Evolutionary conservation across 768 basidiomycete genomes (phyloP).

Genomic region (Termitomyces sp.): DNA sequence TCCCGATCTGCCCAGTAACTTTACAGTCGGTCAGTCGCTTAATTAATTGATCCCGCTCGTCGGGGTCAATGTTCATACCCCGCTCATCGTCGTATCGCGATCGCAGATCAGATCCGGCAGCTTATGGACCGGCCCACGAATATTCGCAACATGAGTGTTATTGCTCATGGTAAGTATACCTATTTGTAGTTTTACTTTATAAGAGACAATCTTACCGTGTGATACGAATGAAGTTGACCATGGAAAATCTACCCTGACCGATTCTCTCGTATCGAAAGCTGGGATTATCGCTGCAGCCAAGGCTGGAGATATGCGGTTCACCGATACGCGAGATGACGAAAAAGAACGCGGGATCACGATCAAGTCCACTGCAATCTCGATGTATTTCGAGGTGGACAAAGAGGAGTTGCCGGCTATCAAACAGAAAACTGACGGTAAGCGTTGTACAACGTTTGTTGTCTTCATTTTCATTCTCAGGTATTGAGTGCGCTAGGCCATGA

Average conservation of each 20-base stretch:
- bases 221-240: slow-evolving; percentile 73
- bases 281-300: slow-evolving; percentile 96
- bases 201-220: slow-evolving; percentile 7
- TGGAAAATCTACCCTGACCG: slow-evolving; percentile 99
- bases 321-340: slow-evolving; percentile 96
- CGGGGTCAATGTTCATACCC: background rate
- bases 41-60: slow-evolving; percentile 1
- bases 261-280: slow-evolving; percentile 98
- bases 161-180: slow-evolving; percentile 72
- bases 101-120: slow-evolving; percentile 73
- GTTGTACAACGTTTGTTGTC: background rate
- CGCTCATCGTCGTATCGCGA: slow-evolving; percentile 2
- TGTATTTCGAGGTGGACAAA: slow-evolving; percentile 97
- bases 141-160: slow-evolving; percentile 94
- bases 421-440: slow-evolving; percentile 88
- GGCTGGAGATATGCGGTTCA: slow-evolving; percentile 96
- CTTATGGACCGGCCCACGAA: slow-evolving; percentile 91
- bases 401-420: slow-evolving; percentile 81
- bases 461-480: background rate
- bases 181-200: background rate
- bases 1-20: slow-evolving; percentile 55
- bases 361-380: slow-evolving; percentile 99
- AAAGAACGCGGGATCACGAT: slow-evolving; percentile 99
- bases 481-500: slow-evolving; percentile 60
- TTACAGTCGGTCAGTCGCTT: slow-evolving; percentile 69